These are phyloP conservation scores for Flaveria linearis DNA, from an alignment of 129 eudicot species.

Conservation along the genomic window DNA sequence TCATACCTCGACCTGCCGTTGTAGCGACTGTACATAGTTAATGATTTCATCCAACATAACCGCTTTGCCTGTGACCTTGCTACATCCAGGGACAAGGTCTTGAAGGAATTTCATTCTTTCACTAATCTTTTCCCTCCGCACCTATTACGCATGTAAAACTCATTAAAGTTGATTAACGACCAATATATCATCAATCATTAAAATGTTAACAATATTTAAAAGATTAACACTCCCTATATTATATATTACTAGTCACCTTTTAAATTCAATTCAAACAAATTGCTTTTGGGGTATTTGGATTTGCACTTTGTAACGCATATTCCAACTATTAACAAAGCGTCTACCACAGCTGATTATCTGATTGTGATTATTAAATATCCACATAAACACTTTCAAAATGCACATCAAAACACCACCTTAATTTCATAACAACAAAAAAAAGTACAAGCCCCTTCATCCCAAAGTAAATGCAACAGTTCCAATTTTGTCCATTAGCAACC, in stretches of 20 bases:
- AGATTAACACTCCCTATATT: neutral
- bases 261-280: neutral
- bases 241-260: neutral
- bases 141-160: slow-evolving; percentile 40
- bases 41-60: slow-evolving; percentile 97
- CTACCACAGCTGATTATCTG: neutral
- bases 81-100: slow-evolving; percentile 98
- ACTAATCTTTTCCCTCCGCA: slow-evolving; percentile 95
- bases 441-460: neutral
- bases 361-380: neutral
- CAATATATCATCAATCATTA: neutral
- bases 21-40: slow-evolving; percentile 91
- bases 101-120: slow-evolving; percentile 98
- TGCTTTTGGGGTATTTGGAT: neutral
- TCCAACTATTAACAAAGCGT: neutral
- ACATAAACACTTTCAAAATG: neutral
- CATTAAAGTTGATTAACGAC: slow-evolving; percentile 13
- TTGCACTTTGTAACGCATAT: neutral
- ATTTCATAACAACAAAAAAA: neutral
- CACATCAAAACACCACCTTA: neutral
- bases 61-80: slow-evolving; percentile 99
- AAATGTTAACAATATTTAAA: neutral
- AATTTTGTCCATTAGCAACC: neutral
- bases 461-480: slow-evolving; percentile 1
- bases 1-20: slow-evolving; percentile 83